A percentile compares a stretch with the other conserved stretches of the same genome.
Evolutionary conservation across 2,329 filamentous ascomycete species (phyloP).

Genomic region (Didymella lethalis): DNA sequence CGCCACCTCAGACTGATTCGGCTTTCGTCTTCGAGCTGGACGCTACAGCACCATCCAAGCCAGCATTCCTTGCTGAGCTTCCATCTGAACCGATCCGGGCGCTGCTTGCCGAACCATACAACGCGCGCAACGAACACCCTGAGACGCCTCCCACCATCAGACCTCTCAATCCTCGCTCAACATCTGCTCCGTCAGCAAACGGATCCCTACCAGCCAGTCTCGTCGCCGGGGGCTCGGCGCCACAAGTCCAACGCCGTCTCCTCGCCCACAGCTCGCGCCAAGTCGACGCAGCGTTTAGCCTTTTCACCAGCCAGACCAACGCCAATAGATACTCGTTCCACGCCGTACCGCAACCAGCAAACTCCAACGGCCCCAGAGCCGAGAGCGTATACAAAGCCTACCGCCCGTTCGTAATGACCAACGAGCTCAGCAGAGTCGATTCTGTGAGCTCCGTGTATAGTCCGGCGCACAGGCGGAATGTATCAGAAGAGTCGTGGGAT

Average conservation of each 20-base stretch:
- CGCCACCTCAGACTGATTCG: constrained; percentile 1
- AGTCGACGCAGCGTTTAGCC: neutral
- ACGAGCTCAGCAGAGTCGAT: constrained; percentile 6
- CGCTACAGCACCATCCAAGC: constrained; percentile 1
- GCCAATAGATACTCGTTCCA: constrained; percentile 10
- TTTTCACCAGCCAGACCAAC: constrained; percentile 11
- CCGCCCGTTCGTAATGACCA: constrained; percentile 5
- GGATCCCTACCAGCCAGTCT: constrained; percentile 32
- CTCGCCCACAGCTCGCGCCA: neutral
- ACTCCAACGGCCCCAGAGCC: neutral
- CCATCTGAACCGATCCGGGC: constrained; percentile 20
- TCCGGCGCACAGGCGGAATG: constrained; percentile 25
- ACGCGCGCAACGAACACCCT: neutral
- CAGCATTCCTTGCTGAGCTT: constrained; percentile 30
- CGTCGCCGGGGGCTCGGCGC: constrained; percentile 25
- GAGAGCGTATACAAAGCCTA: constrained; percentile 13
- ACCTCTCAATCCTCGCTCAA: constrained; percentile 13
- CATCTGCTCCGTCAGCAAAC: constrained; percentile 5
- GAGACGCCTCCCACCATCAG: neutral
- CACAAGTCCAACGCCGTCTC: constrained; percentile 6
- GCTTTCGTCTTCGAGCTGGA: constrained; percentile 28
- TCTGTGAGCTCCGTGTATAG: constrained; percentile 10
- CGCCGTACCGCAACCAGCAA: neutral
- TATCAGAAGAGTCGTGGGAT: constrained; percentile 22
- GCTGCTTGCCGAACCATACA: neutral